Evolutionary conservation across 305 asterid species (phyloP).

Genomic region (Solanum hybrid): DNA sequence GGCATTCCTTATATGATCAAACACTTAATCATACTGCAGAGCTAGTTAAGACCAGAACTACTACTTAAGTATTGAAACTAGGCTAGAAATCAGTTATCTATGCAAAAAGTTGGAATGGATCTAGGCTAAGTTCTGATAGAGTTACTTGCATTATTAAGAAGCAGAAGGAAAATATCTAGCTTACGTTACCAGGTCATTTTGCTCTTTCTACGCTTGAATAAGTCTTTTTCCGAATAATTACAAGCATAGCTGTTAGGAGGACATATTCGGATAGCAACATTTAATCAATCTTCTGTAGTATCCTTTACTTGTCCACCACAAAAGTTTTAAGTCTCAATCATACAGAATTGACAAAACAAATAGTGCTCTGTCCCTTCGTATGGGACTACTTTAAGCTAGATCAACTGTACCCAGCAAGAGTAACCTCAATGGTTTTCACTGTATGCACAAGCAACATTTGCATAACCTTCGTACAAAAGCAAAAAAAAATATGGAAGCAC

Average conservation of each 20-base stretch:
- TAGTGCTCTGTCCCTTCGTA: not conserved
- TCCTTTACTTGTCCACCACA: not conserved
- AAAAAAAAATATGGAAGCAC: constrained; percentile 4
- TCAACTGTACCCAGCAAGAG: not conserved
- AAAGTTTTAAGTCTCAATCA: not conserved
- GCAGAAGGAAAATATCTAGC: not conserved
- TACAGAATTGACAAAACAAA: not conserved
- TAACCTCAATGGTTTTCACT: not conserved
- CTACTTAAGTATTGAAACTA: not conserved
- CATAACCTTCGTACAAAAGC: not conserved
- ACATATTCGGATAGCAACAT: not conserved
- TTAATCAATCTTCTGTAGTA: not conserved
- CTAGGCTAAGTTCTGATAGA: not conserved
- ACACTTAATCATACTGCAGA: not conserved
- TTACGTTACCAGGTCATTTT: not conserved
- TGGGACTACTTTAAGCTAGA: not conserved
- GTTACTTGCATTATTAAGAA: not conserved
- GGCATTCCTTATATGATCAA: not conserved
- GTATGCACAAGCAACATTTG: not conserved
- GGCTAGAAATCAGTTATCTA: not conserved
- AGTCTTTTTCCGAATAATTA: not conserved
- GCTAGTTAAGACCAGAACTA: not conserved
- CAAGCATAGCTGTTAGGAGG: not conserved
- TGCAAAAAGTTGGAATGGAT: not conserved
- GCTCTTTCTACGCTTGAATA: not conserved